A percentile compares a stretch with the other conserved stretches of the same genome.
phyloP scores from a whole-genome alignment of 1,284 basidiomycete genomes.

The Prillingera fragicola region DNA sequence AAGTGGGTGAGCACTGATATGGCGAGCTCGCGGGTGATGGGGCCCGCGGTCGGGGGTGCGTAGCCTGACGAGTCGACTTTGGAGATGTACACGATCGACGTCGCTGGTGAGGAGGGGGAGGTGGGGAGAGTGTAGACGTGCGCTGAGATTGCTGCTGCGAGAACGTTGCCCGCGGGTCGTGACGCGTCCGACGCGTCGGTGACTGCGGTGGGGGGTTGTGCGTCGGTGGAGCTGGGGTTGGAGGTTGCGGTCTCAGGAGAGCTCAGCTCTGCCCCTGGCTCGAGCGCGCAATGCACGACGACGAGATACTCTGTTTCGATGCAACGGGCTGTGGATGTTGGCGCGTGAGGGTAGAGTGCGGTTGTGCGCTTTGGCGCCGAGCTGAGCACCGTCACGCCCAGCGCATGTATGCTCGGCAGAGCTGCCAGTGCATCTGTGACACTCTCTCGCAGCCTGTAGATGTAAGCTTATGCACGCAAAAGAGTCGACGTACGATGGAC shows the following conservation, averaged over 20 bases:
- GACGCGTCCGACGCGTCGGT: not conserved
- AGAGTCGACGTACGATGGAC: not conserved
- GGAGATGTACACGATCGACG: conserved; percentile 78
- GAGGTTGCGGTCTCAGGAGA: not conserved
- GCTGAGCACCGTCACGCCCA: conserved; percentile 68
- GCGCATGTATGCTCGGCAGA: conserved; percentile 53
- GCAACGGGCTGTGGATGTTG: conserved; percentile 46
- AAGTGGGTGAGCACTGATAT: conserved; percentile 64
- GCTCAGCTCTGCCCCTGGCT: not conserved
- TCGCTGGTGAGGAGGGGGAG: conserved; percentile 18
- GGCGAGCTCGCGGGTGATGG: conserved; percentile 62
- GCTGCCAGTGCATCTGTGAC: conserved; percentile 57
- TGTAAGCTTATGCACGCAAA: too few species aligned
- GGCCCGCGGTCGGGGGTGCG: conserved; percentile 52
- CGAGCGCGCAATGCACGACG: conserved; percentile 60
- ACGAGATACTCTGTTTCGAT: conserved; percentile 56
- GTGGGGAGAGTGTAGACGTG: conserved; percentile 63
- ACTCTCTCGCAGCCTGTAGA: conserved; percentile 59
- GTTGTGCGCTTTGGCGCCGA: conserved; percentile 63
- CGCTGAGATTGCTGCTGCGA: conserved; percentile 77
- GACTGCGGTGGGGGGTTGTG: not conserved
- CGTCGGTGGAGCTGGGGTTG: conserved; percentile 50
- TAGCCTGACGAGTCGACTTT: conserved; percentile 94
- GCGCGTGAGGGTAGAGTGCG: conserved; percentile 67
- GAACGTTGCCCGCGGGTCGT: conserved; percentile 11